phyloP scores from a whole-genome alignment of 257 asterid genomes.

The Solanum medicagineum region DNA sequence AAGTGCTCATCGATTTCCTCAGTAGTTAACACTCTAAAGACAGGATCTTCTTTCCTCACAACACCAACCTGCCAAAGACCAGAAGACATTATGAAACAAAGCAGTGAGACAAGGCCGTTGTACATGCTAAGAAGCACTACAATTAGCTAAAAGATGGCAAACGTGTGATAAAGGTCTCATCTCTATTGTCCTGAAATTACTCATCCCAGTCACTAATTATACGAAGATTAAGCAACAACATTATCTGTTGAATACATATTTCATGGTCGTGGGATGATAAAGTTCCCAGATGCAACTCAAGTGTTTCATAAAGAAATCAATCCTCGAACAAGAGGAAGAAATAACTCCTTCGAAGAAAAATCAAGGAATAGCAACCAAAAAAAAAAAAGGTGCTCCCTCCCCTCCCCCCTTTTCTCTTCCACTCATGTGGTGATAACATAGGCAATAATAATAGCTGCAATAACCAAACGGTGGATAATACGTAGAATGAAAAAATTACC shows the following conservation, averaged over 20 bases:
- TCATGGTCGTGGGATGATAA: background rate
- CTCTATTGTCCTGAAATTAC: background rate
- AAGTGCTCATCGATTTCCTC: slow-evolving; percentile 95
- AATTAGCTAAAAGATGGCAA: background rate
- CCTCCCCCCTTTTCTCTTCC: background rate
- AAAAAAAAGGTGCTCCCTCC: background rate
- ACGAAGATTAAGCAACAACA: background rate
- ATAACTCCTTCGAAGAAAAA: background rate
- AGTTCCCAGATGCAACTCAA: background rate
- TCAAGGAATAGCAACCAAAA: background rate
- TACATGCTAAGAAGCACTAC: background rate
- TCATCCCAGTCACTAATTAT: background rate
- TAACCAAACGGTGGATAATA: background rate
- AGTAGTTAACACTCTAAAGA: slow-evolving; percentile 66
- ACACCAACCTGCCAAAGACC: slow-evolving; percentile 66
- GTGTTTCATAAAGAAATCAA: background rate
- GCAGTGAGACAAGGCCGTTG: background rate
- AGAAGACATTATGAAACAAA: background rate
- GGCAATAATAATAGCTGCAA: background rate
- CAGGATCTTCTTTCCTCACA: slow-evolving; percentile 61
- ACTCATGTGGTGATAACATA: background rate
- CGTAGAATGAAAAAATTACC: slow-evolving; percentile 26
- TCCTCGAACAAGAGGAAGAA: background rate
- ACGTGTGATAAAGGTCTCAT: background rate
- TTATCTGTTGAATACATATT: background rate